These are phyloP conservation scores for Babesia gibsoni DNA, from an alignment of 169 alveolate species.

Conservation along the genomic window DNA sequence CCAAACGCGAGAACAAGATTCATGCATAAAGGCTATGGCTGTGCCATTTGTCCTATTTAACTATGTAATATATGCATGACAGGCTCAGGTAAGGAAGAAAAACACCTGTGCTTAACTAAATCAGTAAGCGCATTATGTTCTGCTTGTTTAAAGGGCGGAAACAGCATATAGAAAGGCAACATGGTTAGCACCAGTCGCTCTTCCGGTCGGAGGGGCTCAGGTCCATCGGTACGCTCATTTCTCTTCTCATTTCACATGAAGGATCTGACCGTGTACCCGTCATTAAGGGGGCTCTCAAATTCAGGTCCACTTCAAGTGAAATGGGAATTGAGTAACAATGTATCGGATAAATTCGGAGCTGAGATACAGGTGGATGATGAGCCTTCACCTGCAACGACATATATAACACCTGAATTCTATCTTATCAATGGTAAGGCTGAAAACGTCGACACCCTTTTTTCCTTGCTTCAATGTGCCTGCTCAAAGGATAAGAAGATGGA, in stretches of 20 bases:
- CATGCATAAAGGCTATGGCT: too few relatives aligned
- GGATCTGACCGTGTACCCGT: conserved; percentile 9
- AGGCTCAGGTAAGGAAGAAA: too few relatives aligned
- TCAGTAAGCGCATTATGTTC: too few relatives aligned
- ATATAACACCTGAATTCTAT: not conserved
- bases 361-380: not conserved
- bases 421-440: not conserved
- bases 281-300: not conserved
- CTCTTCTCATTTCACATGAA: conserved; percentile 39
- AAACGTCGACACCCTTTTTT: conserved; percentile 33
- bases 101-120: too few relatives aligned
- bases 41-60: too few relatives aligned
- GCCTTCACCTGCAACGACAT: not conserved
- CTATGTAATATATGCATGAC: too few relatives aligned
- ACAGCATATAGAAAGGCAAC: not conserved
- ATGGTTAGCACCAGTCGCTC: conserved; percentile 18
- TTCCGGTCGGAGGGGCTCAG: not conserved
- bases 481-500: not conserved
- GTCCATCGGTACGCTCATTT: conserved; percentile 8
- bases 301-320: not conserved
- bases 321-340: conserved; percentile 13
- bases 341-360: not conserved
- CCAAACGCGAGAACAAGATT: too few relatives aligned
- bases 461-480: conserved; percentile 9
- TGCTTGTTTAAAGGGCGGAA: too few relatives aligned